Percentiles rank a stretch among this genome's conserved stretches.
Conservation (phyloP, 495 filamentous ascomycete genomes). For the Cercophora samala region DNA sequence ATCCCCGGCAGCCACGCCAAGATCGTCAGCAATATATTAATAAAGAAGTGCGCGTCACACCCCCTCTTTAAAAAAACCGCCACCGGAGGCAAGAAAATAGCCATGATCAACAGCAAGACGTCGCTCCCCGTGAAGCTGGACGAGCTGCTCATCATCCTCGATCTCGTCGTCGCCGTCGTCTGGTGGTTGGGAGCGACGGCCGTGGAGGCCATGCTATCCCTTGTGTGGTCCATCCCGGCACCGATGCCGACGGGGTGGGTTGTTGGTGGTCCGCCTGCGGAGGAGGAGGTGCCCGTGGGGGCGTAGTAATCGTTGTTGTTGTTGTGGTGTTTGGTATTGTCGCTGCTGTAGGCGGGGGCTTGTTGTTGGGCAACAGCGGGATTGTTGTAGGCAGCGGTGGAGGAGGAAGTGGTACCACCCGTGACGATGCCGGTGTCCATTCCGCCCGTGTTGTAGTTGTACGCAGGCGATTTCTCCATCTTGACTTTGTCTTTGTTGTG, state of each 20-base stretch:
- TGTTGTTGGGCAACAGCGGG: too few species aligned
- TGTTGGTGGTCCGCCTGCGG: background rate
- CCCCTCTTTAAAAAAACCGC: conserved; percentile 91
- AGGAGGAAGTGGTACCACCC: background rate
- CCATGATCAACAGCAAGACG: conserved; percentile 42
- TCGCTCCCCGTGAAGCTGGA: background rate
- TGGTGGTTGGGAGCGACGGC: background rate
- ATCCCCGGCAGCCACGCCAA: conserved; percentile 78
- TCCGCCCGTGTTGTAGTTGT: background rate
- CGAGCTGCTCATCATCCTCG: background rate
- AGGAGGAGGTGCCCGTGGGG: background rate
- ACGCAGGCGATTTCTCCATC: background rate
- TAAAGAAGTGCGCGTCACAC: conserved; percentile 74
- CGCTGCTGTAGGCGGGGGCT: background rate
- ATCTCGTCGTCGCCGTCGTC: background rate
- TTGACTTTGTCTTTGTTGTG: background rate
- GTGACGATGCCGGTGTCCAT: background rate
- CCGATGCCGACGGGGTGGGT: background rate
- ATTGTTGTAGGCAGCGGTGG: background rate
- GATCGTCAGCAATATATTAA: conserved; percentile 84
- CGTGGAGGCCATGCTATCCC: background rate
- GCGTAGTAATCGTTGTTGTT: background rate
- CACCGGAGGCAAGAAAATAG: conserved; percentile 81
- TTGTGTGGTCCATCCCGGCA: background rate
- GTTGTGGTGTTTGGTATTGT: background rate